Evolutionary conservation across 768 basidiomycete species (phyloP), one percentile per base, ranked within the genome.

Genomic region (Tricholomella constricta): DNA sequence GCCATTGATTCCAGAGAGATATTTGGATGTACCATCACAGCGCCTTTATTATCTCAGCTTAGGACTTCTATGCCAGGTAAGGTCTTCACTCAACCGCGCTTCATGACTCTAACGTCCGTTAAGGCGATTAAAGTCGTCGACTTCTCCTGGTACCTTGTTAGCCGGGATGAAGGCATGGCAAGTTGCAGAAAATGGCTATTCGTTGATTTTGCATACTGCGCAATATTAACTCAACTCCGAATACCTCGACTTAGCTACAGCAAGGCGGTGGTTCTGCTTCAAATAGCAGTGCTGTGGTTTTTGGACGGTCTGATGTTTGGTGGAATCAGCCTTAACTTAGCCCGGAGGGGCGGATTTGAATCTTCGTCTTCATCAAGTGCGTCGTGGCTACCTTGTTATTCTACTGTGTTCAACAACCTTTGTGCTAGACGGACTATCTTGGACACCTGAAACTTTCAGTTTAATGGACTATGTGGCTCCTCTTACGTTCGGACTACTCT

Each of bases 101-200:
- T 14, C 50, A 32, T 37, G 51, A 23, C 31, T 27, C 42, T 25
- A 34, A 45, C 17, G 41, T 62, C 37, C 23, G 20, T 34, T 48
- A 17, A 94, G 91, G 82, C 89, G 23, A 75, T 89, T 57, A 96
- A 96, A 75, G 48, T 84, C 2, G 69, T 89, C 52, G 90, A 94
- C 66, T 78, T 89, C 45, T 54, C 88, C 17, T 77, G 78, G 61
- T 82, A 81, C 48, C 65, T 86, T 54, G 69, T 79, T 35, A 71
- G 78, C 12, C 66, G 74, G 52, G 74, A 77, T 52, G 72, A 75
- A 64, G 63, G 74, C 68, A 52, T 70, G 49, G 45, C 72, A 48
- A 61, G 76, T 65, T 77, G 81, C 74, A 67, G 74, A 65, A 91
- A 90, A 72, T 91, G 89, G 88, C 72, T 88, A n/a, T 68, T 83